phyloP scores from a whole-genome alignment of 73 alveolate species.

The Paramecium biaurelia region DNA sequence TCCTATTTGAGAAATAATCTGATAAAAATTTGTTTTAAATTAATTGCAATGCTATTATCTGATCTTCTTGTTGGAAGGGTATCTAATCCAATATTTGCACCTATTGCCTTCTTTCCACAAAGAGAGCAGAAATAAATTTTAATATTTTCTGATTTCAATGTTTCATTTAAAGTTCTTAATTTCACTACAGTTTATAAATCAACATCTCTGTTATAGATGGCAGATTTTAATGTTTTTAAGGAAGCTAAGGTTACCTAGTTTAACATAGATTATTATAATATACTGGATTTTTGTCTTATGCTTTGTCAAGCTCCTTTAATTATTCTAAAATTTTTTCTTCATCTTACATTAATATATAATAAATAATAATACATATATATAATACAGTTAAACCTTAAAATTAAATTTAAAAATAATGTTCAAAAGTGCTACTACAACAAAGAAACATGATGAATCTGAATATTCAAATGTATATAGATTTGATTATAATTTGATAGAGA shows the following conservation, averaged over 20 bases:
- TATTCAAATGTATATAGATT: neutral
- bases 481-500: neutral
- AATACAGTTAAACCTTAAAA: conserved; percentile 10
- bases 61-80: neutral
- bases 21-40: conserved; percentile 11
- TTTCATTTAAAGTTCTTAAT: conserved; percentile 47
- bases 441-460: conserved; percentile 31
- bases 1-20: neutral
- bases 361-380: neutral
- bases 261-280: neutral
- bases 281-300: neutral
- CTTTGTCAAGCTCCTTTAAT: conserved; percentile 16
- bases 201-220: conserved; percentile 47
- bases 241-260: conserved; percentile 21
- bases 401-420: conserved; percentile 19
- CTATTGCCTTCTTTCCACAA: conserved; percentile 45
- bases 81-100: conserved; percentile 30
- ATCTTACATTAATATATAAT: neutral
- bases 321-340: conserved; percentile 43
- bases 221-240: conserved; percentile 22
- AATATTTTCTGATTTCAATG: conserved; percentile 21
- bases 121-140: conserved; percentile 34
- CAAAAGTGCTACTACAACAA: conserved; percentile 15
- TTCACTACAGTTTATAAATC: conserved; percentile 46
- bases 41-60: conserved; percentile 38